Conservation (phyloP, 768 basidiomycete species). For the Boletus coccyginus region DNA sequence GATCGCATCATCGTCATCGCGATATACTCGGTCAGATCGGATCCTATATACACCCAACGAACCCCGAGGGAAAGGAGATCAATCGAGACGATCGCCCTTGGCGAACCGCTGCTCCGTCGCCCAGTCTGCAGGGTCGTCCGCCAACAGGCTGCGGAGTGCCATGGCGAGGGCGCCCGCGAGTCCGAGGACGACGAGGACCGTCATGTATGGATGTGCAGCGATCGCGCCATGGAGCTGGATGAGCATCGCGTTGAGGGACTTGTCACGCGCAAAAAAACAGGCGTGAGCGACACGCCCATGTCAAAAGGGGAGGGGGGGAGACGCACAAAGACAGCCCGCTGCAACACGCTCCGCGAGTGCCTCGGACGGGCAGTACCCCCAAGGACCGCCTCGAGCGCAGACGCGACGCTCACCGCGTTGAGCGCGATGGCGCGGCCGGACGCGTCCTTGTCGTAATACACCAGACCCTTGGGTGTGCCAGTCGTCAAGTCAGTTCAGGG, state of each 20-base stretch:
- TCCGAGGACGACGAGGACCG: slow-evolving; percentile 1
- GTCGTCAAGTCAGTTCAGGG: not conserved
- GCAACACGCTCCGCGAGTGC: slow-evolving; percentile 69
- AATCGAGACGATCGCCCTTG: slow-evolving; percentile 26
- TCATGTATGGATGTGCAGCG: slow-evolving; percentile 21
- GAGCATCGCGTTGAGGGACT: slow-evolving; percentile 21
- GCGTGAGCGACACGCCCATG: too few relatives aligned
- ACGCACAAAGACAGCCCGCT: slow-evolving; percentile 62
- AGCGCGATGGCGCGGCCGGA: slow-evolving; percentile 54
- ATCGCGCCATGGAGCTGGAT: slow-evolving; percentile 6
- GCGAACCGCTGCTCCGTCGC: slow-evolving; percentile 13
- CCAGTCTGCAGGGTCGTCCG: slow-evolving; percentile 17
- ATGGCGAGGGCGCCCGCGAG: slow-evolving; percentile 7
- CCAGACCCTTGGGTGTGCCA: slow-evolving; percentile 44
- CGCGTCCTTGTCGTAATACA: slow-evolving; percentile 75
- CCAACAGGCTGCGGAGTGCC: slow-evolving; percentile 13
- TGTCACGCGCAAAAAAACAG: not conserved
- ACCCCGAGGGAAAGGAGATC: not conserved
- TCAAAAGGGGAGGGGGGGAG: too few relatives aligned
- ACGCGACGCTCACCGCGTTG: slow-evolving; percentile 55
- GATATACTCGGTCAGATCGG: not conserved
- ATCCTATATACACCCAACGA: not conserved
- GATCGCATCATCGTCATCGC: too few relatives aligned
- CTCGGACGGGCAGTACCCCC: slow-evolving; percentile 47
- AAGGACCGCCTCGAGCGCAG: slow-evolving; percentile 66